These are phyloP conservation scores for Miscanthus lutarioriparius DNA, from an alignment of 176 grass and related monocot genomes.

Conservation along the genomic window DNA sequence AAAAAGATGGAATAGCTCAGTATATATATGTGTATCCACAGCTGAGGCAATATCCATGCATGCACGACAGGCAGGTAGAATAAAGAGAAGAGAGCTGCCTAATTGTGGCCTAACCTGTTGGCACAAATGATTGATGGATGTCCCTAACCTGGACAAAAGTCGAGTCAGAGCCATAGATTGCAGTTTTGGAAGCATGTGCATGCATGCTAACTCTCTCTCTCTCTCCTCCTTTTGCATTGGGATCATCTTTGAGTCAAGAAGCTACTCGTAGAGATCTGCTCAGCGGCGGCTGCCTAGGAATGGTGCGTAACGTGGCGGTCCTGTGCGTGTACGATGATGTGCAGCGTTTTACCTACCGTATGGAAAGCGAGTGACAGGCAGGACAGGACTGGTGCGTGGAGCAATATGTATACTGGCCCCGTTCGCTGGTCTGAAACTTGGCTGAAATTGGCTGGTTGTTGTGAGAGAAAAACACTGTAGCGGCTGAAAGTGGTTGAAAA, in stretches of 20 bases:
- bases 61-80: neutral
- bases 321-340: neutral
- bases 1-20: too few relatives aligned
- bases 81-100: neutral
- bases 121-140: neutral
- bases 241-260: neutral
- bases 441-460: too few relatives aligned
- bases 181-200: conserved; percentile 4
- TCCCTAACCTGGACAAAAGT: neutral
- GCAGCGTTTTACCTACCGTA: neutral
- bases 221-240: neutral
- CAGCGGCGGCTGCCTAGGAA: too few relatives aligned
- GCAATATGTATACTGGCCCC: neutral
- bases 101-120: neutral
- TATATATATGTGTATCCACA: too few relatives aligned
- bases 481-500: too few relatives aligned
- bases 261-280: neutral
- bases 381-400: neutral
- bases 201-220: neutral
- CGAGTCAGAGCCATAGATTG: conserved; percentile 12
- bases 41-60: neutral
- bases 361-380: neutral
- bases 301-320: too few relatives aligned
- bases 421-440: too few relatives aligned
- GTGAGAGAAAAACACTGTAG: too few relatives aligned